Base-by-base conservation (phyloP, 176 grass and related monocot genomes). In the Raddia distichophylla region DNA sequence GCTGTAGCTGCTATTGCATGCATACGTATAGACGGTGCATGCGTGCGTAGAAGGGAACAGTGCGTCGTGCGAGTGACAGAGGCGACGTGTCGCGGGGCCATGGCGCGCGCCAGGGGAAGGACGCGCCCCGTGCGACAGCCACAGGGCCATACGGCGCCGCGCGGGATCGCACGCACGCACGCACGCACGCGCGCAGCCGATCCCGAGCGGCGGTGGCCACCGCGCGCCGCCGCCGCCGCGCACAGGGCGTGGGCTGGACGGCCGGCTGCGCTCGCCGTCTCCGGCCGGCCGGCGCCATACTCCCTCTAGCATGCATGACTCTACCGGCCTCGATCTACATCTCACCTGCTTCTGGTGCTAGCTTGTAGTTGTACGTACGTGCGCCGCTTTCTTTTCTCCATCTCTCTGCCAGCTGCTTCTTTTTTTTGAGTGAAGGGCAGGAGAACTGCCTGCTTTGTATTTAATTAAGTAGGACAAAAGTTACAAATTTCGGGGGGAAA, bases 21-120 rank as follows among this genome's bases (percentile, higher is more conserved):
- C 13, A 3, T 16, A 51, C 14, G 8, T 7, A 64, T 5, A 15
- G 57, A 8, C 19, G 18, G 22, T 2, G 35, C 15, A 43, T 4
- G n/a, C 10, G 69, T 56, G 60, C 32, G 81, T 69, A 63, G n/a
- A 84, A 53, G 43, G 19, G 76, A 80, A 56, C 76, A 80, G 87
- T 85, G 85, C 62, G 87, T 61, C 62, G 76, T 80, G 87, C 52
- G 75, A 20, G 70, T 40, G 80, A 19, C 80, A 87, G 86, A 6
- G n/a, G 34, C 44, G 22, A 78, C 86, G 86, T 88, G 80, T 73
- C 74, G 86, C 27, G 8, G 40, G 17, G 45, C 9, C 69, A 50
- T 14, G 2, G 80, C 66, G 8, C 58, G 1, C 7, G 9, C 1
- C 34, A 20, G 60, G 50, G 12, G 69, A n/a, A n/a, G 59, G 48